Base-by-base conservation (phyloP, 768 basidiomycete species). In the Russula emetica region DNA sequence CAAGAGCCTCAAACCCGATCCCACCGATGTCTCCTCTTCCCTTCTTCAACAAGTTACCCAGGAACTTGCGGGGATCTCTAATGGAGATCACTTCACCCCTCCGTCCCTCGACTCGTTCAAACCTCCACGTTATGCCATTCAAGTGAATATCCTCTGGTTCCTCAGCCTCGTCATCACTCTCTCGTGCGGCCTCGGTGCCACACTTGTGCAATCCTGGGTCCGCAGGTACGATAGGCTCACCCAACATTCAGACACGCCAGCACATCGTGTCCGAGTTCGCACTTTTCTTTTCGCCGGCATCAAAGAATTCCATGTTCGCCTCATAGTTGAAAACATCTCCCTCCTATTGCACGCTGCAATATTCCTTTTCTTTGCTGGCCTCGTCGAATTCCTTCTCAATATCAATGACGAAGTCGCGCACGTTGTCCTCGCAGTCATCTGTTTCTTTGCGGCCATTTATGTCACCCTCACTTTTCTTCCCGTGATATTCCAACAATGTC, bases 111-210 rank as follows among this genome's bases (percentile, higher is more conserved):
- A 54, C 14, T 1, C 44, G 4, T 67, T 64, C 36, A 28, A 5
- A 3, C 34, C 44, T 4, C 11, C 18, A 42, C 50, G 54, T 7
- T 45, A 26, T 24, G 40, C 44, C 11, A 9, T 67, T 28, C 58
- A 56, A 36, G 64, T 67, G 24, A 67, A 67, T 13, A 67, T 58
- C 11, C 36, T 67, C 28, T 67, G 66, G 66, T 67, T 67, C 59
- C 44, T 61, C 58, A 67, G 66, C 30, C 64, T 67, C 44, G 58
- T 44, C 28, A 28, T 64, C 44, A 45, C 51, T 10, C 63, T 66
- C 30, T 45, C 40, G 2, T 57, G 56, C 26, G 66, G 64, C 10
- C 66, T 67, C 20, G 14, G 16, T n/a, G 64, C 66, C 13, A 60
- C 58, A 2, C 44, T 67, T 10, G 58, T 67, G 10, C 66, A 67